Percentiles rank a stretch among this genome's conserved stretches.
phyloP scores from a whole-genome alignment of 2,329 filamentous ascomycete species.

The Paecilomyces dactylethromorphus region DNA sequence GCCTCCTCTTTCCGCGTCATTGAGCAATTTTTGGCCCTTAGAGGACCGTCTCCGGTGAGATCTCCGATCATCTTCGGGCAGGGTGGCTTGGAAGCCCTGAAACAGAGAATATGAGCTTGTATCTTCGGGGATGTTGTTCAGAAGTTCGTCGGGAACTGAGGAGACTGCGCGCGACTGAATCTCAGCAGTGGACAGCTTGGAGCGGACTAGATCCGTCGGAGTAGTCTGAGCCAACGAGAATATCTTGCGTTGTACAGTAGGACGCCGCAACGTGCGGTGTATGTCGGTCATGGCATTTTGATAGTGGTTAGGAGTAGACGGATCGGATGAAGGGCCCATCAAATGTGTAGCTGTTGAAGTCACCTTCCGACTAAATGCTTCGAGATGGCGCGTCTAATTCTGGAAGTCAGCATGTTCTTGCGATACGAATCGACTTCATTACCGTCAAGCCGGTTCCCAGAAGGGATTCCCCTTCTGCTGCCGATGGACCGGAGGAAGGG shows the following conservation, averaged over 20 bases:
- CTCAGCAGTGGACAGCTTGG: constrained; percentile 80
- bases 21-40: constrained; percentile 68
- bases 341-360: constrained; percentile 88
- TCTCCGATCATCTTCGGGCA: constrained; percentile 65
- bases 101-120: constrained; percentile 87
- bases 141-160: constrained; percentile 81
- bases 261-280: constrained; percentile 79
- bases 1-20: constrained; percentile 52
- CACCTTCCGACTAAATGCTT: constrained; percentile 90
- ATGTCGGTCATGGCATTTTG: constrained; percentile 82
- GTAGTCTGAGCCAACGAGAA: constrained; percentile 87
- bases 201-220: constrained; percentile 89
- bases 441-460: constrained; percentile 45
- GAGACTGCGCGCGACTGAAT: constrained; percentile 90
- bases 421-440: constrained; percentile 10
- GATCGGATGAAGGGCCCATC: constrained; percentile 61
- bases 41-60: constrained; percentile 63
- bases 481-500: constrained; percentile 36
- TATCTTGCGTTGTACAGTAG: constrained; percentile 77
- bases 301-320: constrained; percentile 58
- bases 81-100: constrained; percentile 87
- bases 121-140: constrained; percentile 80
- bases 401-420: constrained; percentile 3
- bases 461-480: constrained; percentile 36
- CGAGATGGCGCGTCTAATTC: constrained; percentile 73